phyloP scores from a whole-genome alignment of 1,284 basidiomycete genomes.

The Coniferiporia sulphurascens region DNA sequence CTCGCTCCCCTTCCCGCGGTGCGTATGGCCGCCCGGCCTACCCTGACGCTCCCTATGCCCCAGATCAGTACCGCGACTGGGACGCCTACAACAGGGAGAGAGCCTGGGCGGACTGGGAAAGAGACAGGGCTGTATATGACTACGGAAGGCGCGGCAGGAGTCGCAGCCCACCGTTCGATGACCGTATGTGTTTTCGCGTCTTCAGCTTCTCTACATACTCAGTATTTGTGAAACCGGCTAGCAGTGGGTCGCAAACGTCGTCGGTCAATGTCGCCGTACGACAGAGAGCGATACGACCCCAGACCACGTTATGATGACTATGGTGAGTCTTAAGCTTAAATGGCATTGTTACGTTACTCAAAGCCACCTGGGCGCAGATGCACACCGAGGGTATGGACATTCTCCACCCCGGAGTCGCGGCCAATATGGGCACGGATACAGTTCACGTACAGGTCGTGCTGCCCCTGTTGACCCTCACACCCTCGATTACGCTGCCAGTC shows the following conservation, averaged over 20 bases:
- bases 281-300: constrained; percentile 74
- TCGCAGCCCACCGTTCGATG: constrained; percentile 64
- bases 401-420: constrained; percentile 53
- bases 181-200: constrained; percentile 43
- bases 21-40: constrained; percentile 51
- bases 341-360: constrained; percentile 9
- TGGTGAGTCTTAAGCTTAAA: constrained; percentile 43
- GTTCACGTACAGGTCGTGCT: constrained; percentile 43
- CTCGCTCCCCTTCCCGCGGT: constrained; percentile 64
- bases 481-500: constrained; percentile 73
- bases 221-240: background rate
- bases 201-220: constrained; percentile 13
- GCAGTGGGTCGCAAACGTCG: constrained; percentile 71
- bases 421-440: constrained; percentile 40
- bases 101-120: constrained; percentile 56
- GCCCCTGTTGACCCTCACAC: constrained; percentile 73
- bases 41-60: constrained; percentile 49
- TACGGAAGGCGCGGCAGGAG: constrained; percentile 62
- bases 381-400: constrained; percentile 62
- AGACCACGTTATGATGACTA: constrained; percentile 76
- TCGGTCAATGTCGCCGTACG: constrained; percentile 82
- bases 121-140: constrained; percentile 60
- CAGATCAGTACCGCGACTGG: constrained; percentile 60
- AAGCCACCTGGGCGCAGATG: constrained; percentile 37
- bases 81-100: constrained; percentile 69